phyloP scores from a whole-genome alignment of 768 basidiomycete genomes.

The Boletellus ananas region DNA sequence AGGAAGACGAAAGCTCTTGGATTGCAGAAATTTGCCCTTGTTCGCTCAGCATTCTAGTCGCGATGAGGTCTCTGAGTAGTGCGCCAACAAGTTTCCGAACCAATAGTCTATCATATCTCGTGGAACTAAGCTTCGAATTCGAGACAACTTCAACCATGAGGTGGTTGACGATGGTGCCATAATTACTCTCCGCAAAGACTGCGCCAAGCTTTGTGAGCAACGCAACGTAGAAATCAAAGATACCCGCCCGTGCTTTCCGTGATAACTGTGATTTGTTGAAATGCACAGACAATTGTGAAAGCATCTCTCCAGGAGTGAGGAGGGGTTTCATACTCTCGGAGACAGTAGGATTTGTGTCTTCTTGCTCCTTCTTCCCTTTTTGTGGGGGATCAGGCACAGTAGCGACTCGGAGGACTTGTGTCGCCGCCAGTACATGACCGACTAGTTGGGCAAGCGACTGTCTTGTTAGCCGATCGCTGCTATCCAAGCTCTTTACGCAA shows the following conservation, averaged over 20 bases:
- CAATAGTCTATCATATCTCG: conserved; percentile 72
- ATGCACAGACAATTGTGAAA: conserved; percentile 69
- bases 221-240: conserved; percentile 86
- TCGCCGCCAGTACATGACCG: conserved; percentile 79
- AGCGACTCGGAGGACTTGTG: conserved; percentile 64
- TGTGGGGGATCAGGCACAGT: conserved; percentile 45
- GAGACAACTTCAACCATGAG: conserved; percentile 75
- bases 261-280: conserved; percentile 73
- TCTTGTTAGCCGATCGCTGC: conserved; percentile 79
- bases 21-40: conserved; percentile 92
- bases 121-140: conserved; percentile 47
- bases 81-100: conserved; percentile 71
- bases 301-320: conserved; percentile 74
- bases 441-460: conserved; percentile 73
- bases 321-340: conserved; percentile 64
- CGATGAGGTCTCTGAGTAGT: conserved; percentile 81
- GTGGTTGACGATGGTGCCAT: conserved; percentile 73
- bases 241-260: conserved; percentile 73
- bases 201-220: conserved; percentile 73
- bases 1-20: conserved; percentile 75
- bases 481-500: conserved; percentile 74
- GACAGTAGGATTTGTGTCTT: conserved; percentile 44
- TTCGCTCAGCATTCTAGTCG: conserved; percentile 85
- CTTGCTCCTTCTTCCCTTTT: conserved; percentile 61
- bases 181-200: conserved; percentile 78